Percentiles rank a stretch among this genome's conserved stretches.
These are phyloP conservation scores for Clonostachys chloroleuca DNA, from an alignment of 2,329 filamentous ascomycete species.

Conservation along the genomic window DNA sequence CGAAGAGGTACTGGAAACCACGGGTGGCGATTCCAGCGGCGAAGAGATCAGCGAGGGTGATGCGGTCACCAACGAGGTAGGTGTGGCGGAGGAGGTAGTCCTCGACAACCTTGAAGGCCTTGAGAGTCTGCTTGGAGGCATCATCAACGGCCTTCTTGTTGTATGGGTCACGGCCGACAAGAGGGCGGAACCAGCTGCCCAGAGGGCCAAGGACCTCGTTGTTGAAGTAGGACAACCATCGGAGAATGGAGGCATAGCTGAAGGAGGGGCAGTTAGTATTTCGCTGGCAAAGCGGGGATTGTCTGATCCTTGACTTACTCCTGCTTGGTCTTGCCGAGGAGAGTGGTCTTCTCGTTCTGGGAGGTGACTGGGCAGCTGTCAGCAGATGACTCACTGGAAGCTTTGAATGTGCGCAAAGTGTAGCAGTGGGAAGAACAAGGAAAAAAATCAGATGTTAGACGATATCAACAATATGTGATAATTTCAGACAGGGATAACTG, in stretches of 20 bases:
- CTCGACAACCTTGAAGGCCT: constrained; percentile 72
- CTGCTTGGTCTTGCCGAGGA: constrained; percentile 99
- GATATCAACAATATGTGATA: constrained; percentile 59
- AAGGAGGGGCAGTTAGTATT: background rate
- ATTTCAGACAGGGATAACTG: constrained; percentile 99
- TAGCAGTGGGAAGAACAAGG: constrained; percentile 22
- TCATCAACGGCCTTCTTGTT: constrained; percentile 98
- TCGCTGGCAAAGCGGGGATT: too few relatives aligned
- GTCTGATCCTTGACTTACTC: constrained; percentile 56
- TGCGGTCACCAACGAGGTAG: constrained; percentile 94
- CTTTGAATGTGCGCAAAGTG: constrained; percentile 7
- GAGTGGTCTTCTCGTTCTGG: constrained; percentile 99
- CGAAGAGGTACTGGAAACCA: constrained; percentile 92
- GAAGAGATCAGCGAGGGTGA: constrained; percentile 95
- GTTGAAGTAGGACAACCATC: constrained; percentile 98
- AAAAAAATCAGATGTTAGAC: constrained; percentile 74
- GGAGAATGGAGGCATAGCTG: constrained; percentile 90
- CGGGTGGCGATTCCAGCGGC: constrained; percentile 72
- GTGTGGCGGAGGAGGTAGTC: constrained; percentile 88
- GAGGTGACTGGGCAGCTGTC: constrained; percentile 71
- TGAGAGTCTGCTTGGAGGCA: constrained; percentile 61
- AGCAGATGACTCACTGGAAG: constrained; percentile 12
- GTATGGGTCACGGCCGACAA: constrained; percentile 78
- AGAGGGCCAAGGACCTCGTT: constrained; percentile 71
- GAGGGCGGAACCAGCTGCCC: constrained; percentile 79